phyloP scores from a whole-genome alignment of 305 asterid species.

The Solanum hybrid region DNA sequence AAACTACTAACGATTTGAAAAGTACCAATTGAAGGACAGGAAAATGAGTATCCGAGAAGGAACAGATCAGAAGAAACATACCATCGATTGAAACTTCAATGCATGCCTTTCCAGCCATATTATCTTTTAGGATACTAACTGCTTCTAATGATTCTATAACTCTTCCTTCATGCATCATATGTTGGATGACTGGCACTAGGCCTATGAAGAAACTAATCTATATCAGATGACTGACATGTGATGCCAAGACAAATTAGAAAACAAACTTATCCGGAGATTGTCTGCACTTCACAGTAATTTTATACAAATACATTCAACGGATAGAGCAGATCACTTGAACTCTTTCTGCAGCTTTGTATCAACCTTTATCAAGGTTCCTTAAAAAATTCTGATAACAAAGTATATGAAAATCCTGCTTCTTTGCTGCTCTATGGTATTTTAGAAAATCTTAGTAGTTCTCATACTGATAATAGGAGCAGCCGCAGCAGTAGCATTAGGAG shows the following conservation, averaged over 20 bases:
- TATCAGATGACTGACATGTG: conserved; percentile 15
- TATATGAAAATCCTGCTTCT: neutral
- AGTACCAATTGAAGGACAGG: neutral
- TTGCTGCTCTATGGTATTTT: neutral
- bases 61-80: conserved; percentile 25
- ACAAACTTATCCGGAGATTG: neutral
- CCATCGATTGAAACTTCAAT: conserved; percentile 65
- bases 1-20: neutral
- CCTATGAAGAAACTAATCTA: conserved; percentile 39
- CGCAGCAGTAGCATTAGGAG: neutral
- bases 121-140: conserved; percentile 29
- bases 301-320: neutral
- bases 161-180: conserved; percentile 48
- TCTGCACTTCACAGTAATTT: neutral
- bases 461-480: neutral
- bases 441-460: neutral
- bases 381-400: neutral
- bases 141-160: conserved; percentile 50
- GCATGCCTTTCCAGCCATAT: conserved; percentile 27
- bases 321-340: neutral
- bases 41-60: conserved; percentile 4
- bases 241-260: neutral
- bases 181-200: conserved; percentile 73
- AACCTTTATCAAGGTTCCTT: neutral
- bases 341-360: neutral